These are phyloP conservation scores for Diphasiastrum complanatum DNA, from an alignment of 83 land plant genomes.

Conservation along the genomic window DNA sequence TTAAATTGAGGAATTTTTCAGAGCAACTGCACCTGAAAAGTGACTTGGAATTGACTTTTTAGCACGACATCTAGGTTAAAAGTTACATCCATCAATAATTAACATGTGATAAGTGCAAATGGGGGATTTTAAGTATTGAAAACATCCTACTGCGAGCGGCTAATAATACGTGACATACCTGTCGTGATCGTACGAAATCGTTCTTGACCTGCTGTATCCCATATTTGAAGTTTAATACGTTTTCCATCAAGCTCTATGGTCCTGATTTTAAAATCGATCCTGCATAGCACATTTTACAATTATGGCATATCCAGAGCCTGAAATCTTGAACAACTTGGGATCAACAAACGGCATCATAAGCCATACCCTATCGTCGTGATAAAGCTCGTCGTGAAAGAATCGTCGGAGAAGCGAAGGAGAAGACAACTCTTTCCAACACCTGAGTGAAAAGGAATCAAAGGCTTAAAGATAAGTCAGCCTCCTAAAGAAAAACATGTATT, in stretches of 20 bases:
- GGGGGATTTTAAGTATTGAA: too few relatives aligned
- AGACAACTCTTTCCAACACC: conserved; percentile 95
- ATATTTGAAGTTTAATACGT: conserved; percentile 77
- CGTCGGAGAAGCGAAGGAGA: conserved; percentile 80
- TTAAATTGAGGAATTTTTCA: too few relatives aligned
- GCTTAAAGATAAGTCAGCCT: not conserved
- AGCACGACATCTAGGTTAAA: too few relatives aligned
- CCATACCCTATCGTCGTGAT: conserved; percentile 81
- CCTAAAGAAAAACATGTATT: not conserved
- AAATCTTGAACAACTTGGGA: not conserved
- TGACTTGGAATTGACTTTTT: too few relatives aligned
- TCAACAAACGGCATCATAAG: not conserved
- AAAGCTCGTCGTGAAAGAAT: conserved; percentile 85
- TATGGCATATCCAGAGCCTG: not conserved
- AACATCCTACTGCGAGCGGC: not conserved
- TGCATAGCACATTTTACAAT: conserved; percentile 22
- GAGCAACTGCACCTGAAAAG: too few relatives aligned
- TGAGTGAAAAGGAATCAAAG: conserved; percentile 10
- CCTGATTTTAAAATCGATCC: conserved; percentile 86
- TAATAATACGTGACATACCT: conserved; percentile 29
- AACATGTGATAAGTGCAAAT: not conserved
- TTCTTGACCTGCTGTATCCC: conserved; percentile 94
- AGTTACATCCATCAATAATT: not conserved
- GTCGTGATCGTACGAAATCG: conserved; percentile 80
- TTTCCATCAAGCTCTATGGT: conserved; percentile 80